Base-by-base conservation (phyloP, 1,284 basidiomycete species). In the Rhizopogon parksii region DNA sequence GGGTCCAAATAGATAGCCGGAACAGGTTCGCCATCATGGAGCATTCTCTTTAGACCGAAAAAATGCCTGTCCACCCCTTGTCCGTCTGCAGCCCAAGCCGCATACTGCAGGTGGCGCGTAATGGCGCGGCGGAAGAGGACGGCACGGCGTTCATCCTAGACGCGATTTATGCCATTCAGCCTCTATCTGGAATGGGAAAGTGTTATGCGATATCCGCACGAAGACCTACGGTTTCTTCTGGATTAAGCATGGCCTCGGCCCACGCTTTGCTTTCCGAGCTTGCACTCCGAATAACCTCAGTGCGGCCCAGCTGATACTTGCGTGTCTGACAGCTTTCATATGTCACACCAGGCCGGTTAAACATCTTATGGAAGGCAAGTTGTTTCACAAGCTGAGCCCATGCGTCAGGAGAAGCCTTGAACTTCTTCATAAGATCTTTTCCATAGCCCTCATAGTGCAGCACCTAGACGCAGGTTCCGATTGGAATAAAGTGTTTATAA, bases 301-400 rank as follows among this genome's bases (percentile, higher is more conserved):
- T 99, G 50, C 95, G 77, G 0, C 95, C 95, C 11, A 79, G 78
- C 67, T 91, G 84, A 77, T 84, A 99, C 69, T 94, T 94, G 39
- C 95, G 79, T 51, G 95, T 99, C 74, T 98, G 95, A 12, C 88
- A 86, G 56, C 87, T 90, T 76, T 98, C 95, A 72, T 98, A 99
- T 49, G 91, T 91, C 37, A 93, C 85, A 3, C 82, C 88, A 4
- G 88, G 84, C 19, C 90, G 79, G 21, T 79, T 78, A 61, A 78
- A 80, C 77, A 96, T 82, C 71, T 92, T 92, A 70, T 88, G 85
- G 75, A 90, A 96, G 17, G 95, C 95, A 40, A 98, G 82, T 70
- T 98, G 95, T 74, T 96, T 96, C 59, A 93, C 84, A 57, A 98
- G 80, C 73, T 99, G 95, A 8, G 80, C 91, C 85, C 93, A 95